phyloP scores from a whole-genome alignment of 257 asterid species.

The Gardenia jasminoides region DNA sequence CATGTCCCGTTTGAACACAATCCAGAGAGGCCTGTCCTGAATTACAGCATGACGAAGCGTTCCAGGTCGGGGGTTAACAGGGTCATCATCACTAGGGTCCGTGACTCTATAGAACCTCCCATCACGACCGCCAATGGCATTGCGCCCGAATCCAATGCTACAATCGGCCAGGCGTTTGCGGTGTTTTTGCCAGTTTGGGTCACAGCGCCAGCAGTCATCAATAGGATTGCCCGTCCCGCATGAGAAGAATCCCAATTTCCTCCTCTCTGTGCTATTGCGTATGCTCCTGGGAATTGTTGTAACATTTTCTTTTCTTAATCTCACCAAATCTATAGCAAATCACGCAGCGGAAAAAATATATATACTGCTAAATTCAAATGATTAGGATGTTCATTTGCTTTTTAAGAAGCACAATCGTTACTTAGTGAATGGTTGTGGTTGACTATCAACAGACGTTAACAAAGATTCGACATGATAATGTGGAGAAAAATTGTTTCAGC shows the following conservation, averaged over 20 bases:
- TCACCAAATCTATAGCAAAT: background rate
- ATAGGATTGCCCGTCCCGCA: conserved; percentile 80
- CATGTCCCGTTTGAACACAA: conserved; percentile 80
- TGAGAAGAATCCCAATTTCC: conserved; percentile 73
- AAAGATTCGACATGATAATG: background rate
- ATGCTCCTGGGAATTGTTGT: conserved; percentile 45
- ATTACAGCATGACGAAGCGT: conserved; percentile 89
- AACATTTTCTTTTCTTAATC: conserved; percentile 6
- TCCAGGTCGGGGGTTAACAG: conserved; percentile 75
- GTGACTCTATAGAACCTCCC: conserved; percentile 72
- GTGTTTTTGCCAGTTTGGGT: conserved; percentile 59
- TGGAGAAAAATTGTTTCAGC: background rate
- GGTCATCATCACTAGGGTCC: conserved; percentile 62
- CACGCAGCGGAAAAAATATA: background rate
- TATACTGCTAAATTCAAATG: background rate
- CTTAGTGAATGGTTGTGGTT: background rate
- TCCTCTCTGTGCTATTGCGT: conserved; percentile 64
- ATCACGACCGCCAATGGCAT: conserved; percentile 78
- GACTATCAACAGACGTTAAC: background rate
- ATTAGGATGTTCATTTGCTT: background rate
- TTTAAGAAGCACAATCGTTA: background rate
- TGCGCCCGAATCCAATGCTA: conserved; percentile 84
- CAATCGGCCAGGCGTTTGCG: conserved; percentile 87
- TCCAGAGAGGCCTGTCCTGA: conserved; percentile 82
- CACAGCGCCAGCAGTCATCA: conserved; percentile 95